phyloP scores from a whole-genome alignment of 352 stramenopile genomes.

The Thraustochytrium striatum region DNA sequence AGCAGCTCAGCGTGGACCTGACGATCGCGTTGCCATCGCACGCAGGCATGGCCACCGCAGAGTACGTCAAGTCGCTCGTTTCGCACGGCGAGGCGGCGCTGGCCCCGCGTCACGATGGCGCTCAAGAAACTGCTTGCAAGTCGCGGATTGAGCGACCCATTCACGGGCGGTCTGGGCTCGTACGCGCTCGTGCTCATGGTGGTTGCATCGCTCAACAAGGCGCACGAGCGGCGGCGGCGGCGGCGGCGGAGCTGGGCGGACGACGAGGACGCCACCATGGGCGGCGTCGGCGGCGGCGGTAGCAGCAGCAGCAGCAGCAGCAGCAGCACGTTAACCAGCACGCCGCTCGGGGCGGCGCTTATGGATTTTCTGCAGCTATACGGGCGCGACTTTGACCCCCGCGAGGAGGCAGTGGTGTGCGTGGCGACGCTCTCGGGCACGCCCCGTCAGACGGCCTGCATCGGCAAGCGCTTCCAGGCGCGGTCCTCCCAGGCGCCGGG shows the following conservation, averaged over 20 bases:
- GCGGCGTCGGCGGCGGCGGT: too few species aligned
- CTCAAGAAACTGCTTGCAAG: constrained; percentile 38
- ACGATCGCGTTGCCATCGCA: constrained; percentile 37
- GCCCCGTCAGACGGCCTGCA: neutral
- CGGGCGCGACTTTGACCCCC: constrained; percentile 20
- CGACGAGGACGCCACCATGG: neutral
- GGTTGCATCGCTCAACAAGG: constrained; percentile 44
- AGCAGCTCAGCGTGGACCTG: constrained; percentile 43
- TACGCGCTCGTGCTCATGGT: constrained; percentile 52
- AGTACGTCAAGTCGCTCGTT: neutral
- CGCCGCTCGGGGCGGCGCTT: neutral
- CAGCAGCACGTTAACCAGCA: neutral
- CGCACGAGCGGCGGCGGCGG: neutral
- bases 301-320: too few species aligned
- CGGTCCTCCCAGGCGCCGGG: neutral
- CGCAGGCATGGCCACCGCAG: constrained; percentile 26
- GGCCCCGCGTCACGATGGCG: constrained; percentile 20
- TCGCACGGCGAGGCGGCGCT: neutral
- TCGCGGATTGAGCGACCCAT: constrained; percentile 40
- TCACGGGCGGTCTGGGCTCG: constrained; percentile 46
- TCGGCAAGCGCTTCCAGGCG: constrained; percentile 7
- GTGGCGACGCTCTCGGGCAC: neutral
- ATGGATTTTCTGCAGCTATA: constrained; percentile 41
- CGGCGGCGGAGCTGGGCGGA: neutral
- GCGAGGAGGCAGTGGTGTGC: constrained; percentile 2